A percentile compares a stretch with the other conserved stretches of the same genome.
phyloP scores from a whole-genome alignment of 495 filamentous ascomycete species.

The Geopyxis carbonaria region DNA sequence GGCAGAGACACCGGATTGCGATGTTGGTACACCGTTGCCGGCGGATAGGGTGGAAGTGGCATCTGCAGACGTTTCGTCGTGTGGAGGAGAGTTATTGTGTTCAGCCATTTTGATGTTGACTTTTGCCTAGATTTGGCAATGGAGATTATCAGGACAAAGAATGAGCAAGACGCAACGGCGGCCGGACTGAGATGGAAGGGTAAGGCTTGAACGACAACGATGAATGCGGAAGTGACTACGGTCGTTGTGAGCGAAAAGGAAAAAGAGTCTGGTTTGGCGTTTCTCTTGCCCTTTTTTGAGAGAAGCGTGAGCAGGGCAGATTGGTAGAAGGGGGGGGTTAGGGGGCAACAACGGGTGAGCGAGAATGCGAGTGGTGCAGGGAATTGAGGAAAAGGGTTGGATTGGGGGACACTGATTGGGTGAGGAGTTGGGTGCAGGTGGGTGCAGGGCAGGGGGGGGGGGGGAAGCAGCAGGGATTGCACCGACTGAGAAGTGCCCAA shows the following conservation, averaged over 20 bases:
- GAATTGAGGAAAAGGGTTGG: too few species aligned
- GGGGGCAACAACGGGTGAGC: background rate
- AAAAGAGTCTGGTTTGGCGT: conserved; percentile 9
- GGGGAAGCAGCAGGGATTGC: too few species aligned
- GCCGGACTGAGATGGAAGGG: conserved; percentile 8
- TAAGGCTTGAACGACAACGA: conserved; percentile 9
- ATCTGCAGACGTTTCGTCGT: conserved; percentile 30
- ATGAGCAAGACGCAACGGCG: conserved; percentile 5
- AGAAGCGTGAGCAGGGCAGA: conserved; percentile 24
- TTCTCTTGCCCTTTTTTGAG: conserved; percentile 6
- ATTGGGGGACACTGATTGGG: too few species aligned
- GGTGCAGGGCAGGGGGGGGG: too few species aligned
- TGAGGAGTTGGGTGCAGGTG: too few species aligned
- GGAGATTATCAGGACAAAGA: conserved; percentile 7
- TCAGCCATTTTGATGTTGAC: conserved; percentile 8
- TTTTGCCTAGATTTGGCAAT: conserved; percentile 12
- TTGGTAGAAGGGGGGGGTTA: conserved; percentile 24
- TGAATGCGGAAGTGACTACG: conserved; percentile 10
- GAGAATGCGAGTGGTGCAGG: background rate
- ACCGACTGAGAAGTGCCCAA: too few species aligned
- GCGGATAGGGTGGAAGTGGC: conserved; percentile 43
- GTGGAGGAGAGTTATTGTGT: conserved; percentile 26
- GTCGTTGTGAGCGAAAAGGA: conserved; percentile 11
- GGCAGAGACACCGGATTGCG: conserved; percentile 31
- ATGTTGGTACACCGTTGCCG: conserved; percentile 45